Base-by-base conservation (phyloP, 106 monocot species). In the Dioscorea dumetorum region DNA sequence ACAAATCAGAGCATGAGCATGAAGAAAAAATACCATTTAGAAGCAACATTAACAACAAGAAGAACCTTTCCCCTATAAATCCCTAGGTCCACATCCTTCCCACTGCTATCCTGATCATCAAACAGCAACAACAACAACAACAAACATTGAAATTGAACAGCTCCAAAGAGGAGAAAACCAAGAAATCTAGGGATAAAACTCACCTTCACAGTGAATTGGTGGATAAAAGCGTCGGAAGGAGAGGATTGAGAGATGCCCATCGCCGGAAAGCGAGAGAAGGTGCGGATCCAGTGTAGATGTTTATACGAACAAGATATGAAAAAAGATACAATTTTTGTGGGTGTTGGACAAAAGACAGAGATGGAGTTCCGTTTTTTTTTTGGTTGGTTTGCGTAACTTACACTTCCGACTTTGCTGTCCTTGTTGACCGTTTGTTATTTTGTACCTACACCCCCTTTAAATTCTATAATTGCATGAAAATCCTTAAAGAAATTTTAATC, bases 181-280 rank as follows among this genome's bases (percentile, higher is more conserved):
- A 57, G 48, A 11, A n/a, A 5, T 3, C 14, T 9, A 2, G 63
- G 31, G 33, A 16, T 33, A 63, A 2, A 5, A 0, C n/a, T 52
- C 59, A 86, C 93, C 63, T 86, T 93, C 72, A 86, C 88, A 11
- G 85, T 83, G 80, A 93, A 93, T 74, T 93, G 65, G 48, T 88
- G 85, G 64, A 93, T 81, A 20, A 85, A 85, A 21, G 58, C 74
- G 73, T 81, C 81, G 16, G 31, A 50, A 3, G 74, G 74, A 3
- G 75, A 62, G 8, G 93, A 93, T 50, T 71, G 76, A 33, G 79
- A 81, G 23, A 57, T 56, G 4, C 93, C 93, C 93, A 88, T 88
- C 62, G 63, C 51, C 35, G 41, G 41, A 41, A 41, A 6, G 41
- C 41, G 41, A 0, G 41, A 41, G 41, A 41, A 8, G 41, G 6